Base-by-base conservation (phyloP, 148 eudicot genomes). In the Dianthus caryophyllus region DNA sequence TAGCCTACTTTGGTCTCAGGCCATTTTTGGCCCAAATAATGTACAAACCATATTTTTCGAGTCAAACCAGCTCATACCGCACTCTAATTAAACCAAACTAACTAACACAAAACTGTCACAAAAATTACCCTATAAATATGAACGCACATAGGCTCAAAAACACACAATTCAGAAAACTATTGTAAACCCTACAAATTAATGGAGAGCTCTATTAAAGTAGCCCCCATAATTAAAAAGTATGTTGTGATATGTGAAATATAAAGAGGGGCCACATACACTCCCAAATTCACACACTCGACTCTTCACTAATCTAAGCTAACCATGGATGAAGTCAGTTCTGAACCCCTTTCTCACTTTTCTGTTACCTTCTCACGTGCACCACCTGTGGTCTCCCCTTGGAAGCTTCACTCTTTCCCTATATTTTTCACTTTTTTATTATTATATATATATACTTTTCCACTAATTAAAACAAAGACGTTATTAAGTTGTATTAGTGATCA, bases 341-440 rank as follows among this genome's bases (percentile, higher is more conserved):
- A 53, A 22, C 31, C 46, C 58, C 16, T 65, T 55, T 65, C 69
- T 31, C 30, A 43, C 21, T 60, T 46, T 47, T 54, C 39, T 67
- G 66, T 30, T 2, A 39, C 15, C 13, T 6, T 43, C 73, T 74
- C 77, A 74, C 77, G 77, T 74, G 77, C 73, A 74, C 50, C 16
- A 48, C 41, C 55, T 44, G 39, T 48, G 13, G 50, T 25, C 49
- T 24, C 24, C 30, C 30, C 66, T 61, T 55, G 25, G 58, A 72
- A 47, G 33, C 65, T 57, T 41, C 65, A 46, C 5, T 46, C 30
- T 61, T 50, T 62, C 49, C 21, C 14, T 61, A 49, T 22, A 12
- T 70, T 14, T 33, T 33, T 3, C n/a, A 2, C 4, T 33, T 33
- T 7, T 2, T 33, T 7, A 33, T 33, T 7, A 33, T 7, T 33